Conservation (phyloP, 1,139 yeast genomes). For the Trichomonascaceae sp. region DNA sequence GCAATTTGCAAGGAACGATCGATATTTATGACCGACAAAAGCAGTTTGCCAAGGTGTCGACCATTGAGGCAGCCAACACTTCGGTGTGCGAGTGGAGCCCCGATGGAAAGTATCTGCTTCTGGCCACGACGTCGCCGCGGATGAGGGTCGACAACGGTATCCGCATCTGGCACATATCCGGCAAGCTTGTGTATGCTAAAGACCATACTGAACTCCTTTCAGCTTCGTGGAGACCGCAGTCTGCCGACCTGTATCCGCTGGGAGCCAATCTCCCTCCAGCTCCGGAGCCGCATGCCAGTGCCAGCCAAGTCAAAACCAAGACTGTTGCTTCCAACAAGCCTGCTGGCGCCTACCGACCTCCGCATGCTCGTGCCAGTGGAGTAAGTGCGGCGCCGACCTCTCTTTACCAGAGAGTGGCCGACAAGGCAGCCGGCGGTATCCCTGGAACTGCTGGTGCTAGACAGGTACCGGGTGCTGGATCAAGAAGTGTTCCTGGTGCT, state of each 20-base stretch:
- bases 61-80: conserved; percentile 87
- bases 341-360: conserved; percentile 89
- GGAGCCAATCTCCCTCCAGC: conserved; percentile 38
- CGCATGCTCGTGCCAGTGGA: conserved; percentile 56
- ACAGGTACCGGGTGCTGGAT: conserved; percentile 29
- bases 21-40: conserved; percentile 90
- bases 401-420: conserved; percentile 18
- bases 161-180: conserved; percentile 86
- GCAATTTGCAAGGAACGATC: conserved; percentile 93
- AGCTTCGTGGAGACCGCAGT: conserved; percentile 81
- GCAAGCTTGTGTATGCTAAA: conserved; percentile 61
- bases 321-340: conserved; percentile 35
- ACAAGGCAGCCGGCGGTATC: conserved; percentile 13
- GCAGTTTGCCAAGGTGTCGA: conserved; percentile 64
- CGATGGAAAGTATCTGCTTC: conserved; percentile 85
- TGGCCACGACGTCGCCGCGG: conserved; percentile 96
- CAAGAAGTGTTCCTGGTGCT: conserved; percentile 28
- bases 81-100: conserved; percentile 97
- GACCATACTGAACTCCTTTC: conserved; percentile 72
- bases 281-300: conserved; percentile 55
- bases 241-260: conserved; percentile 44
- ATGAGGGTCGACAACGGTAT: conserved; percentile 93
- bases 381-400: conserved; percentile 22
- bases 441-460: conserved; percentile 27
- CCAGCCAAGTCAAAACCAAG: conserved; percentile 15